phyloP scores from a whole-genome alignment of 768 basidiomycete species.

The Macrolepiota dolichaula region DNA sequence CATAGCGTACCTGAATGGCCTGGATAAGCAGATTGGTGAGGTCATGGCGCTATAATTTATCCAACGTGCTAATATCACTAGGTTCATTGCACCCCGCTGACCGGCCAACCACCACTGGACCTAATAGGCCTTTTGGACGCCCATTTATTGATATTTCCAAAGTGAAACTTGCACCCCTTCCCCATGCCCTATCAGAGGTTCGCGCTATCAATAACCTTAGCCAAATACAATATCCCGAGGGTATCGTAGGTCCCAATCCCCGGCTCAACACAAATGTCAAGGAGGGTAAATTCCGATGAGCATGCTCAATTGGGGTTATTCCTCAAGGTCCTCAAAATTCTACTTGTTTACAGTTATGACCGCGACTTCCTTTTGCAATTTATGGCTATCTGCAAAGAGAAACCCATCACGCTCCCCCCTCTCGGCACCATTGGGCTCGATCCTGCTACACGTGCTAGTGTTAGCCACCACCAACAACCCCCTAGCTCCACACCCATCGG shows the following conservation, averaged over 20 bases:
- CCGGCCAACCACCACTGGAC: constrained; percentile 36
- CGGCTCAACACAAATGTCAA: constrained; percentile 83
- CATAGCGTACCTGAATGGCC: neutral
- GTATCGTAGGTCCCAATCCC: constrained; percentile 74
- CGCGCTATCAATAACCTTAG: constrained; percentile 81
- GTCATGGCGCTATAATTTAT: neutral
- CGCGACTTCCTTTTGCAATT: constrained; percentile 98
- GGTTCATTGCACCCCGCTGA: neutral
- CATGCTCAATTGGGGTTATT: neutral
- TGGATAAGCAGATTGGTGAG: neutral
- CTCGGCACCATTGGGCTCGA: constrained; percentile 89
- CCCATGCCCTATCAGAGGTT: constrained; percentile 76
- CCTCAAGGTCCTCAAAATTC: neutral
- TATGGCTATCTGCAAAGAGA: constrained; percentile 92
- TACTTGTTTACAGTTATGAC: constrained; percentile 67
- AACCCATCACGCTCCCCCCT: constrained; percentile 85
- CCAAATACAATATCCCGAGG: constrained; percentile 76
- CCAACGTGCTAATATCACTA: neutral
- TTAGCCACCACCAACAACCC: no score
- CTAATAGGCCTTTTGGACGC: constrained; percentile 63
- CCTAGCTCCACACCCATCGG: no score
- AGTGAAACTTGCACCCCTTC: constrained; percentile 42
- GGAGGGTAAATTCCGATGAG: constrained; percentile 86
- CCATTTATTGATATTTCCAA: constrained; percentile 63
- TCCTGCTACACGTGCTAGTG: no score